phyloP scores from a whole-genome alignment of 192 early-diverging fungal species.

The Spizellomyces punctatus region DNA sequence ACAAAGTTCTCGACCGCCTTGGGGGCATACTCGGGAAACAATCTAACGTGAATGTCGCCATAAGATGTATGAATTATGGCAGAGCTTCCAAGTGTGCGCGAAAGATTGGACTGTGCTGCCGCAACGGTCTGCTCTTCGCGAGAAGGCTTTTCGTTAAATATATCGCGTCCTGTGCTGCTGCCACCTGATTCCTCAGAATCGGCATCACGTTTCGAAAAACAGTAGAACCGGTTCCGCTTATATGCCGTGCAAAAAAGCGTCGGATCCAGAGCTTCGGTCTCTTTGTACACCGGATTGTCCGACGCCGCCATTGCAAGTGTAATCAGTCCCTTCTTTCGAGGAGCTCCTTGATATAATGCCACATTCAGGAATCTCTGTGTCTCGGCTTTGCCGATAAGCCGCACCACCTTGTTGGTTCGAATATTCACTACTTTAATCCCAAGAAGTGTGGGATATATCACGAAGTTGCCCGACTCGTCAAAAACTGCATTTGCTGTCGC shows the following conservation, averaged over 20 bases:
- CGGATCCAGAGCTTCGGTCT: constrained; percentile 72
- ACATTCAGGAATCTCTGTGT: constrained; percentile 89
- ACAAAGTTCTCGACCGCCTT: constrained; percentile 96
- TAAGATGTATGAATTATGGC: constrained; percentile 87
- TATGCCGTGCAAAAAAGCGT: constrained; percentile 90
- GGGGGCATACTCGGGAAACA: constrained; percentile 90
- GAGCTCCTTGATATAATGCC: constrained; percentile 87
- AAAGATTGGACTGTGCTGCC: constrained; percentile 43
- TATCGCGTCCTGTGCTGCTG: constrained; percentile 70
- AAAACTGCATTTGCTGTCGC: constrained; percentile 63
- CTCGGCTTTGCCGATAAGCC: constrained; percentile 89
- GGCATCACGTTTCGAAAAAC: constrained; percentile 88
- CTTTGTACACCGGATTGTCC: constrained; percentile 75
- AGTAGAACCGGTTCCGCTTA: constrained; percentile 91
- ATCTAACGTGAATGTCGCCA: constrained; percentile 86
- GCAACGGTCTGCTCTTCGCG: constrained; percentile 95
- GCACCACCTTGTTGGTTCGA: constrained; percentile 78
- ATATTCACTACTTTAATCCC: constrained; percentile 96
- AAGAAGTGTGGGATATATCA: constrained; percentile 91
- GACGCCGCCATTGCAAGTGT: constrained; percentile 82
- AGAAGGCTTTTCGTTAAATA: constrained; percentile 97
- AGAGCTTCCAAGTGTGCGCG: constrained; percentile 64
- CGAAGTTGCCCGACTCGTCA: constrained; percentile 85
- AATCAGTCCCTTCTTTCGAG: constrained; percentile 73
- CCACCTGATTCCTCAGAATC: constrained; percentile 28